Evolutionary conservation across 2,329 filamentous ascomycete genomes (phyloP).

Genomic region (Coniochaeta sp.): DNA sequence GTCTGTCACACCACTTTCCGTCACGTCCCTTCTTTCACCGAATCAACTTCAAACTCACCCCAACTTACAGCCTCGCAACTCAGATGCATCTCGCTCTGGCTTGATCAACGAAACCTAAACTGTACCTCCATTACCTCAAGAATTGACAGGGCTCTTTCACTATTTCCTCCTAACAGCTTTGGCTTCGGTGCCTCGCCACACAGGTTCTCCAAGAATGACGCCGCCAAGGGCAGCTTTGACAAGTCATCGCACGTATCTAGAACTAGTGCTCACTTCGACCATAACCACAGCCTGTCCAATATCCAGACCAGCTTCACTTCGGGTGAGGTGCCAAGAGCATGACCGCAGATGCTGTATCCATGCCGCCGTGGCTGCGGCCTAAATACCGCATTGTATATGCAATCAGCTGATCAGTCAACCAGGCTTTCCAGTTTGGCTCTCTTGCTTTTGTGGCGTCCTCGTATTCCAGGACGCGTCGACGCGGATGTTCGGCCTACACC

Average conservation of each 20-base stretch:
- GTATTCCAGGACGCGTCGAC: not conserved
- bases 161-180: not conserved
- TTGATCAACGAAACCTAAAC: not conserved
- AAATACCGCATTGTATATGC: not conserved
- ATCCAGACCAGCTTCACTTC: too few relatives aligned
- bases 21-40: not conserved
- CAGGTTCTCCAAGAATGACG: not conserved
- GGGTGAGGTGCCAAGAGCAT: not conserved
- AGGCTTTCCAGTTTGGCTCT: not conserved
- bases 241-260: too few relatives aligned
- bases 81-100: not conserved
- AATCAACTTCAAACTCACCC: not conserved
- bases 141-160: not conserved
- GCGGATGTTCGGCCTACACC: not conserved
- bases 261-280: too few relatives aligned
- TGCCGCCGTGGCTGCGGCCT: not conserved
- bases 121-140: not conserved
- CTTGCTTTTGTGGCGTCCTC: not conserved
- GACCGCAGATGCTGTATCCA: not conserved
- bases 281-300: too few relatives aligned
- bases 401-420: not conserved
- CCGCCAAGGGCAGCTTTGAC: not conserved
- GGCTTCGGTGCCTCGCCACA: not conserved
- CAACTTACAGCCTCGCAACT: too few relatives aligned
- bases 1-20: not conserved